Evolutionary conservation across 371 early-diverging fungal species (phyloP), one percentile per base, ranked within the genome.

Genomic region (Rhizomucor miehei): DNA sequence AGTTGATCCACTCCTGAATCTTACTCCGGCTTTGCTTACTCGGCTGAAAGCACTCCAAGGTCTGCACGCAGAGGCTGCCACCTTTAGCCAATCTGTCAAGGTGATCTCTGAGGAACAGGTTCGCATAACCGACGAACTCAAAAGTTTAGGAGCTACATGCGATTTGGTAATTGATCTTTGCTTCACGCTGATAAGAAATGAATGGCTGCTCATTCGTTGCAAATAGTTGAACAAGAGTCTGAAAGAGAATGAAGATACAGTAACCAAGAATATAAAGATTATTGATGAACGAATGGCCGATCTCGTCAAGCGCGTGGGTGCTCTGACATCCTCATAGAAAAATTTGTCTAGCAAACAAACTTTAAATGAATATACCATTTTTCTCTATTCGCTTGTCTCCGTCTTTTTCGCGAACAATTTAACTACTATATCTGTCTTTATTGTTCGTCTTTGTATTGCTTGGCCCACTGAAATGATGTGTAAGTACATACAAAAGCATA

Each of bases 61-160:
- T 6, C 69, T 94, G 54, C 97, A 96, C 62, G 76, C 81, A 0
- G 92, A 93, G 57, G 92, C 93, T 1, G 80, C 90, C 6, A 82
- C 85, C 36, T 89, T 91, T 59, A 80, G 88, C 8, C 87, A 88
- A 13, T 84, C 87, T 11, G 73, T 93, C 43, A 81, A 83, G 52
- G 77, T 83, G 63, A 75, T 93, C 53, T 82, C 83, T 8, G 69
- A 71, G 40, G 93, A 90, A 57, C 93, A 92, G 56, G 77, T 67
- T 14, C 81, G 83, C 48, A 81, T 91, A 51, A 69, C 69, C 3
- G 89, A 87, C 40, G 88, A 88, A 58, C 61, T 90, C 12, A 81
- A 83, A 40, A 81, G 77, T 36, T 71, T 92, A 39, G 80, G 73
- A 46, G 81, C 81, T 13, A 81, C 89, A 9, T 76, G 69, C 49